Evolutionary conservation across 148 eudicot species (phyloP).

Genomic region (Selenicereus undatus): DNA sequence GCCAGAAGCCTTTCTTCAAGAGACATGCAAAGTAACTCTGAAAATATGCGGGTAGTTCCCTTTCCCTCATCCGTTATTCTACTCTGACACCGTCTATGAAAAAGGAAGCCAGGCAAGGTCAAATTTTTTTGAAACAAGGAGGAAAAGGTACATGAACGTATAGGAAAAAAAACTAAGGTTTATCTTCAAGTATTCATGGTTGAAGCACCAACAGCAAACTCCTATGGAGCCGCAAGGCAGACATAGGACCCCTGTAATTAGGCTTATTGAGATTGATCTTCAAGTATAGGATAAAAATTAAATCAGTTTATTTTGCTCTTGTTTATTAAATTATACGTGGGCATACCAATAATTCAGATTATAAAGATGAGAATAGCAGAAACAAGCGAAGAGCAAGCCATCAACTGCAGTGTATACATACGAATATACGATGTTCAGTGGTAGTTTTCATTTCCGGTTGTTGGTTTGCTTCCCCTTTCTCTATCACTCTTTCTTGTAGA

Average conservation of each 20-base stretch:
- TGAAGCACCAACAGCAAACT: conserved; percentile 29
- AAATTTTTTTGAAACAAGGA: conserved; percentile 17
- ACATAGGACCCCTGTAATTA: conserved; percentile 76
- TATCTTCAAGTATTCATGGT: conserved; percentile 8
- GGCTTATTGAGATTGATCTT: conserved; percentile 31
- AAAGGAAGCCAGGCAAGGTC: conserved; percentile 21
- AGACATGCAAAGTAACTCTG: conserved; percentile 44
- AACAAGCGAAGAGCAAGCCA: conserved; percentile 13
- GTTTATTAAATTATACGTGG: conserved; percentile 22
- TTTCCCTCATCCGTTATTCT: conserved; percentile 26
- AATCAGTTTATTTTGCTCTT: conserved; percentile 9
- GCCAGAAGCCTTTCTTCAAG: conserved; percentile 90
- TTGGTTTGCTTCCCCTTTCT: neutral
- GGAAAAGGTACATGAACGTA: conserved; percentile 7
- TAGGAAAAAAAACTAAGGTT: conserved; percentile 21
- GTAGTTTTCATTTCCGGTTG: neutral
- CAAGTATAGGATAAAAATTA: conserved; percentile 15
- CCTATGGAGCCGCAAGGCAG: conserved; percentile 89
- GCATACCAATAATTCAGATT: neutral
- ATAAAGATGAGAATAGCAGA: conserved; percentile 5
- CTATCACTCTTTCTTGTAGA: conserved; percentile 29
- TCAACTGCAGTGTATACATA: conserved; percentile 5
- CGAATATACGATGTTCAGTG: neutral
- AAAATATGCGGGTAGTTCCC: conserved; percentile 9
- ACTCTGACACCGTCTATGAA: conserved; percentile 15